Evolutionary conservation across 2,329 filamentous ascomycete species (phyloP), one percentile per base, ranked within the genome.

Genomic region (Stagonosporopsis vannaccii): DNA sequence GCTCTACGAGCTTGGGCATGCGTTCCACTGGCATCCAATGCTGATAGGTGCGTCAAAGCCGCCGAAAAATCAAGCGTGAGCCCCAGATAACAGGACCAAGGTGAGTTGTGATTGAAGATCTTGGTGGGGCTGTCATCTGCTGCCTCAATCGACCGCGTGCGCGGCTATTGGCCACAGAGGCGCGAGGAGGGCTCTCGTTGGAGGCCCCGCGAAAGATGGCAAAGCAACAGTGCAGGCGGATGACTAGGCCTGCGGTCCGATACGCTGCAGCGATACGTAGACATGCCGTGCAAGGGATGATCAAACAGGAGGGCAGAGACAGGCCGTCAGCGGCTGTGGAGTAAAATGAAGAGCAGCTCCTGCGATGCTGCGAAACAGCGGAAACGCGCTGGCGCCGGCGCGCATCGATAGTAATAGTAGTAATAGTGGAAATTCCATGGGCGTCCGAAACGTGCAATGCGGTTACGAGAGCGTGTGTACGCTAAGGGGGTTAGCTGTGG

Each of bases 281-380:
- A 32, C 12, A 36, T 49, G 51, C 50, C 22, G 59, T 61, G 51
- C 39, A 37, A 55, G 56, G 28, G 61, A 56, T 36, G 58, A 63
- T 63, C 58, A 63, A 60, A 61, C 56, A 61, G 60, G 58, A 59
- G 51, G 30, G 23, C 15, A 22, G 37, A 23, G 15, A 28, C 20
- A 26, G 12, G 22, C 35, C 26, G 48, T 52, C 51, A 41, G 45
- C 43, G 51, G 52, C 40, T 26, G 20, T 22, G 6, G 32, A 25
- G 32, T 30, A 11, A 54, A 20, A 54, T 48, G 51, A 54, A 35
- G 15, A 20, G 13, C 15, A 23, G 37, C 3, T 35, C n/a, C 36
- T 28, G 26, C 32, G 35, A n/a, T 25, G 9, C 15, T 40, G 26
- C 11, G 28, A 30, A 30, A 28, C 4, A 26, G 42, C 35, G 33